phyloP scores from a whole-genome alignment of 352 stramenopile genomes.

The Globisporangium iwayamae region DNA sequence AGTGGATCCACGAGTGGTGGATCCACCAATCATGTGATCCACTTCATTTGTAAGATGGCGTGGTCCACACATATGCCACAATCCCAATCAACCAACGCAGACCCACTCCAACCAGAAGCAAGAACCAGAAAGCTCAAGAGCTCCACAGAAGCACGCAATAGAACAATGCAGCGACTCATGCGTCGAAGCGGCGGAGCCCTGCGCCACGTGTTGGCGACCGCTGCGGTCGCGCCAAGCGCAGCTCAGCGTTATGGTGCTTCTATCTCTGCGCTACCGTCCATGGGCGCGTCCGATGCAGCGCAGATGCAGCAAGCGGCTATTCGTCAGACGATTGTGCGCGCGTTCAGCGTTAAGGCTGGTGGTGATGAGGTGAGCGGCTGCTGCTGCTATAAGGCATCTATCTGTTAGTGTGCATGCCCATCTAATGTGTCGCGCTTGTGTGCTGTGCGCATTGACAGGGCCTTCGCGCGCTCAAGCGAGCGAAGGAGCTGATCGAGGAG shows the following conservation, averaged over 20 bases:
- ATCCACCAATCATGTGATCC: not conserved
- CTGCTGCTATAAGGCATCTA: not conserved
- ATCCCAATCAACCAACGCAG: not conserved
- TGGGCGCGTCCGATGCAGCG: not conserved
- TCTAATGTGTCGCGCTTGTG: not conserved
- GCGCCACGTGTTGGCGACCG: not conserved
- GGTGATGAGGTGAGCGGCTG: slow-evolving; percentile 2
- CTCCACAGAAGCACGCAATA: not conserved
- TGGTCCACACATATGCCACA: not conserved
- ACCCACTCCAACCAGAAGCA: slow-evolving; percentile 1
- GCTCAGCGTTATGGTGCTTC: not conserved
- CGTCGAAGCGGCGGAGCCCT: not conserved
- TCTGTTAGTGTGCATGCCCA: not conserved
- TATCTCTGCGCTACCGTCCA: not conserved
- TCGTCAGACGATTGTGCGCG: slow-evolving; percentile 8
- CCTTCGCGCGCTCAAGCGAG: slow-evolving; percentile 48
- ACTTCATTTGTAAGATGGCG: not conserved
- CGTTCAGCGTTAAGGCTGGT: slow-evolving; percentile 20
- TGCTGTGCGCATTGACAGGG: slow-evolving; percentile 19
- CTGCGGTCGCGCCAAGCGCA: not conserved
- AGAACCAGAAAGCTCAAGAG: not conserved
- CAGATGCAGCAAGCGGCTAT: slow-evolving; percentile 3
- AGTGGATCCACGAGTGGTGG: not conserved
- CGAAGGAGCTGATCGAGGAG: slow-evolving; percentile 50
- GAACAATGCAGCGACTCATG: slow-evolving; percentile 11